Percentiles rank a stretch among this genome's conserved stretches.
These are phyloP conservation scores for Exophiala calicioides DNA, from an alignment of 2,329 filamentous ascomycete genomes.

Conservation along the genomic window DNA sequence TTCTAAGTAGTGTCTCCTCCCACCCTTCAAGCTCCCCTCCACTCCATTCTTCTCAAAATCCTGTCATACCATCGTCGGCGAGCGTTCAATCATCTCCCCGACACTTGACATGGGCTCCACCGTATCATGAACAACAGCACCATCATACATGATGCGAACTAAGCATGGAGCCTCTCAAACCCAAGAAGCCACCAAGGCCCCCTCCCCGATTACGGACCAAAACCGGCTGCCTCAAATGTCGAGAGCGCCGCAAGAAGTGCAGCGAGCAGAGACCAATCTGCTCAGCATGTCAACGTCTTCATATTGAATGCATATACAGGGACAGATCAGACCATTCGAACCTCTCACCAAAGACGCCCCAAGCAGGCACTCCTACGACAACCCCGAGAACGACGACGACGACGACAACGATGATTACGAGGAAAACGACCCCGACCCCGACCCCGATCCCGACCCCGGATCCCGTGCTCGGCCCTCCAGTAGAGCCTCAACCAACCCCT, in stretches of 20 bases:
- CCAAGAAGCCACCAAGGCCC: slow-evolving; percentile 11
- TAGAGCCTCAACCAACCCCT: neutral
- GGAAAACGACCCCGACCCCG: neutral
- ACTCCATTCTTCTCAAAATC: no score
- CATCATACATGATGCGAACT: neutral
- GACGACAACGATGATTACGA: no score
- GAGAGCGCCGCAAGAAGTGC: slow-evolving; percentile 31
- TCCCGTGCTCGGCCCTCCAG: neutral
- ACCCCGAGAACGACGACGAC: no score
- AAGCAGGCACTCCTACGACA: no score
- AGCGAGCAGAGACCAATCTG: slow-evolving; percentile 36
- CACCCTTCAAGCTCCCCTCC: no score
- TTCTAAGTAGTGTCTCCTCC: no score
- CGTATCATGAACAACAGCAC: no score
- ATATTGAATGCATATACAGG: slow-evolving; percentile 33
- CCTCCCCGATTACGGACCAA: slow-evolving; percentile 24
- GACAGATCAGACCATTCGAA: slow-evolving; percentile 4
- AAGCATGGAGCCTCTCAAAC: slow-evolving; percentile 3
- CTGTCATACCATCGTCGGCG: no score
- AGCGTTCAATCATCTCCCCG: no score
- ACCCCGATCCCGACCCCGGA: neutral
- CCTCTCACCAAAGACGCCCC: neutral
- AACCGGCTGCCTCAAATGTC: slow-evolving; percentile 24
- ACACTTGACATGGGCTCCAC: no score
- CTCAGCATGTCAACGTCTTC: slow-evolving; percentile 25